A percentile compares a stretch with the other conserved stretches of the same genome.
phyloP scores from a whole-genome alignment of 169 alveolate genomes.

The Blepharisma undulans region DNA sequence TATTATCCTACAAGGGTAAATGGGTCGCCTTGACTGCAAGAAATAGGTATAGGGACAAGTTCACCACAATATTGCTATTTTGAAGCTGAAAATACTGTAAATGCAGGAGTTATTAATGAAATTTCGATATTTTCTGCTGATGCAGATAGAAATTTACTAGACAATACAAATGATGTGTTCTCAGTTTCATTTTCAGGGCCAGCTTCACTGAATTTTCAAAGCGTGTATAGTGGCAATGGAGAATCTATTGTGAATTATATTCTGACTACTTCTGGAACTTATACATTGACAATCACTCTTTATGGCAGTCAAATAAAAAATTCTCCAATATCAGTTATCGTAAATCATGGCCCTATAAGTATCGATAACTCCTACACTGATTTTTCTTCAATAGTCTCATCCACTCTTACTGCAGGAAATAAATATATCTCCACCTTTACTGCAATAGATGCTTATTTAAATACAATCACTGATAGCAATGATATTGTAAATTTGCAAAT shows the following conservation, averaged over 20 bases:
- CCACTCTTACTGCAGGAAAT: slow-evolving; percentile 39
- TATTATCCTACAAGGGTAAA: slow-evolving; percentile 63
- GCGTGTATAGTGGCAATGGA: slow-evolving; percentile 48
- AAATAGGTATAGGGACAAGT: slow-evolving; percentile 51
- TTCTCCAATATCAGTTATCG: slow-evolving; percentile 52
- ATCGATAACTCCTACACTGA: slow-evolving; percentile 31
- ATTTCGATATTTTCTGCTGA: slow-evolving; percentile 56
- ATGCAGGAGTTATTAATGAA: slow-evolving; percentile 60
- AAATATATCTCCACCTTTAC: slow-evolving; percentile 31
- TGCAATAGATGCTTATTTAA: not conserved
- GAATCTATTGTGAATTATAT: slow-evolving; percentile 47
- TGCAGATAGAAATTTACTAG: slow-evolving; percentile 46
- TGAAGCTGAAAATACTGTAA: slow-evolving; percentile 46
- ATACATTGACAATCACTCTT: slow-evolving; percentile 50
- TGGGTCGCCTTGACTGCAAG: slow-evolving; percentile 48
- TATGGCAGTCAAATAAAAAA: slow-evolving; percentile 47
- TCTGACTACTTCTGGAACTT: slow-evolving; percentile 55
- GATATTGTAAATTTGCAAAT: slow-evolving; percentile 51
- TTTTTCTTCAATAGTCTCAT: slow-evolving; percentile 1
- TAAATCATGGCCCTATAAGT: slow-evolving; percentile 58
- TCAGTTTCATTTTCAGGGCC: slow-evolving; percentile 49
- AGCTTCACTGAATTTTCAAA: slow-evolving; percentile 22
- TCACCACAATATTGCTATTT: slow-evolving; percentile 50
- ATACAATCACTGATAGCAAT: not conserved
- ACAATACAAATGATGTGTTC: slow-evolving; percentile 48